A percentile compares a stretch with the other conserved stretches of the same genome.
Evolutionary conservation across 148 eudicot species (phyloP).

Genomic region (Fagopyrum homotropicum): DNA sequence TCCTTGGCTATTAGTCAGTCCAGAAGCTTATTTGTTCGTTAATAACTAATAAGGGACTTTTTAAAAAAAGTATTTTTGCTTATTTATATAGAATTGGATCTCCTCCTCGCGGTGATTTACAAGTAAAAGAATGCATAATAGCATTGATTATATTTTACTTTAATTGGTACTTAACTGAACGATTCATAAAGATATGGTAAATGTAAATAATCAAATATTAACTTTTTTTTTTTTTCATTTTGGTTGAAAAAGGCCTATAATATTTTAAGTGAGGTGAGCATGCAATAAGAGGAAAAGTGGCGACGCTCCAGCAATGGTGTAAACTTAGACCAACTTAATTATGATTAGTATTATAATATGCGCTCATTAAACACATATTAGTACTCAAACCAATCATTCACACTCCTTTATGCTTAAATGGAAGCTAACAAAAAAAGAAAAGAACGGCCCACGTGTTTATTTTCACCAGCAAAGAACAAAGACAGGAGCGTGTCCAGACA

Average conservation of each 20-base stretch:
- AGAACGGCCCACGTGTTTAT: conserved; percentile 11
- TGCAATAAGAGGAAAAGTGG: conserved; percentile 1
- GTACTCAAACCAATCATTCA: conserved; percentile 13
- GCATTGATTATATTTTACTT: too few relatives aligned
- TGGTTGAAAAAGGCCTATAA: too few relatives aligned
- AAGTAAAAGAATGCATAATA: neutral
- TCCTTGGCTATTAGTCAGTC: too few relatives aligned
- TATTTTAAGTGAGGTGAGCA: neutral
- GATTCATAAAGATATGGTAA: too few relatives aligned
- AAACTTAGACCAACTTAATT: conserved; percentile 3
- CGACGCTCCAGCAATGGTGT: neutral
- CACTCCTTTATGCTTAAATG: conserved; percentile 8
- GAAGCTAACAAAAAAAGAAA: neutral
- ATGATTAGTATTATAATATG: neutral
- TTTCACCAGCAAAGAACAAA: neutral
- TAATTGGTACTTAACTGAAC: too few relatives aligned
- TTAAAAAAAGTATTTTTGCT: too few relatives aligned
- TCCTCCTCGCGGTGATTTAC: too few relatives aligned
- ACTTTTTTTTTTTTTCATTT: too few relatives aligned
- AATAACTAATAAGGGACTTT: too few relatives aligned
- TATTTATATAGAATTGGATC: too few relatives aligned
- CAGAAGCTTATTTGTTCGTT: too few relatives aligned
- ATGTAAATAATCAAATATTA: too few relatives aligned
- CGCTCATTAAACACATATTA: neutral
- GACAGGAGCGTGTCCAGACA: conserved; percentile 22